These are phyloP conservation scores for Deuterostichococcus epilithicus DNA, from an alignment of 139 green algal species.

Conservation along the genomic window DNA sequence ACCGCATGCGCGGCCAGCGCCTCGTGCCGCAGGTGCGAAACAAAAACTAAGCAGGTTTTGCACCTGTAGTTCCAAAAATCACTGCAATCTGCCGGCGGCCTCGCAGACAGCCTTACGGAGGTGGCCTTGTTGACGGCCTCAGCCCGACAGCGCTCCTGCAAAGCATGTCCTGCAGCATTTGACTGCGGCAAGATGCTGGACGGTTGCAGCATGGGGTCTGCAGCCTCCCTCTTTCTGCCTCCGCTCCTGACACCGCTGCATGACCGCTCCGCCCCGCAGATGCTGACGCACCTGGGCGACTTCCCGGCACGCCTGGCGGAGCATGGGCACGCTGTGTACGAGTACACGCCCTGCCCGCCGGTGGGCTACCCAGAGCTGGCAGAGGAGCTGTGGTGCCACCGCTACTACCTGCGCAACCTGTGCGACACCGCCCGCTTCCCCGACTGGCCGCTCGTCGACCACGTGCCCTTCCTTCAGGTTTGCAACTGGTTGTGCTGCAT, in stretches of 20 bases:
- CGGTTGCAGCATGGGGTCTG: background rate
- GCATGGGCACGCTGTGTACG: slow-evolving; percentile 61
- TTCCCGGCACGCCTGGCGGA: slow-evolving; percentile 62
- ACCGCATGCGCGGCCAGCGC: slow-evolving; percentile 72
- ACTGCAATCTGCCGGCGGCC: too few species aligned
- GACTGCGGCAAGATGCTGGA: slow-evolving; percentile 46
- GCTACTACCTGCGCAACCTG: slow-evolving; percentile 93
- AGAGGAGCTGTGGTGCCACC: slow-evolving; percentile 85
- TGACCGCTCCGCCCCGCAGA: slow-evolving; percentile 17
- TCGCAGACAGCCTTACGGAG: too few species aligned
- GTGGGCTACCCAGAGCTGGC: slow-evolving; percentile 83
- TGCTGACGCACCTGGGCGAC: slow-evolving; percentile 63
- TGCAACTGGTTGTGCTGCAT: background rate
- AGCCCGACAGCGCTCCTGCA: too few species aligned
- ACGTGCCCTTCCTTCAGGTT: slow-evolving; percentile 84
- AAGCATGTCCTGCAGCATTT: background rate
- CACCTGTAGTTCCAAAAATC: background rate
- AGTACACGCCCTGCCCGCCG: slow-evolving; percentile 87
- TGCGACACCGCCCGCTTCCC: slow-evolving; percentile 74
- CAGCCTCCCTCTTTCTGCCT: background rate
- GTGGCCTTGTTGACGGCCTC: too few species aligned
- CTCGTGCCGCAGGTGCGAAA: slow-evolving; percentile 64
- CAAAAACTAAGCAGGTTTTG: background rate
- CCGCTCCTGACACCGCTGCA: too few species aligned
- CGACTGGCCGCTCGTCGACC: slow-evolving; percentile 77